These are phyloP conservation scores for Xylariales sp. DNA, from an alignment of 2,329 filamentous ascomycete species.

Conservation along the genomic window DNA sequence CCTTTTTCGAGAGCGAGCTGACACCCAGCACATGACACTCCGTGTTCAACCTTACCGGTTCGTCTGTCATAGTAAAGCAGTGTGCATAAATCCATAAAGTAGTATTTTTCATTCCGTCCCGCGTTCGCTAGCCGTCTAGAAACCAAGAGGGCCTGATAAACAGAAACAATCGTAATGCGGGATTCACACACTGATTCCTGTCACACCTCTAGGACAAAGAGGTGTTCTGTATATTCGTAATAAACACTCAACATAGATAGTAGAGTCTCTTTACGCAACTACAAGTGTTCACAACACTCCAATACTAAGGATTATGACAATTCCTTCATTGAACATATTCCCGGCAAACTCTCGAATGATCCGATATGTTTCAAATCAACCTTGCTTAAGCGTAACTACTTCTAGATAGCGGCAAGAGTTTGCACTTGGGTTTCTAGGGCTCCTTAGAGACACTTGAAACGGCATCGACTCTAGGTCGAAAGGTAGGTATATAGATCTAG, in stretches of 20 bases:
- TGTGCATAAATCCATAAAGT: slow-evolving; percentile 47
- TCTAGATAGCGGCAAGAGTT: slow-evolving; percentile 6
- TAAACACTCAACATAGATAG: too few relatives aligned
- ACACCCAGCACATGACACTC: slow-evolving; percentile 51
- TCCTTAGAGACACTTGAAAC: slow-evolving; percentile 12
- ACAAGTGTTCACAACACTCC: too few relatives aligned
- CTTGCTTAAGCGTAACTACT: slow-evolving; percentile 17
- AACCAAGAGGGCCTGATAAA: slow-evolving; percentile 39
- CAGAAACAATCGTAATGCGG: slow-evolving; percentile 37
- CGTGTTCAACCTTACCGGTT: slow-evolving; percentile 44
- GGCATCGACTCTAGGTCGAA: slow-evolving; percentile 21
- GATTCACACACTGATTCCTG: slow-evolving; percentile 13
- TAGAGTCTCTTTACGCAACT: too few relatives aligned
- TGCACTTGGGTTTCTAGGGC: slow-evolving; percentile 17
- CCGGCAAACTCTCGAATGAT: slow-evolving; percentile 48
- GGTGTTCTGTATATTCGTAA: too few relatives aligned
- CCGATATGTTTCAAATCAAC: slow-evolving; percentile 32
- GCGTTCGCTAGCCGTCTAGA: slow-evolving; percentile 31
- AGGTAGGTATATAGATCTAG: slow-evolving; percentile 26
- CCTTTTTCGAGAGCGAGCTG: slow-evolving; percentile 45
- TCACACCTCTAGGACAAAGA: too few relatives aligned
- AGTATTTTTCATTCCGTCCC: slow-evolving; percentile 40
- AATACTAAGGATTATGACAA: not conserved
- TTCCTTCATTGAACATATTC: slow-evolving; percentile 45
- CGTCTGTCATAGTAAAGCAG: slow-evolving; percentile 27